Evolutionary conservation across 2,329 filamentous ascomycete species (phyloP).

Genomic region (Aspergillus latus): DNA sequence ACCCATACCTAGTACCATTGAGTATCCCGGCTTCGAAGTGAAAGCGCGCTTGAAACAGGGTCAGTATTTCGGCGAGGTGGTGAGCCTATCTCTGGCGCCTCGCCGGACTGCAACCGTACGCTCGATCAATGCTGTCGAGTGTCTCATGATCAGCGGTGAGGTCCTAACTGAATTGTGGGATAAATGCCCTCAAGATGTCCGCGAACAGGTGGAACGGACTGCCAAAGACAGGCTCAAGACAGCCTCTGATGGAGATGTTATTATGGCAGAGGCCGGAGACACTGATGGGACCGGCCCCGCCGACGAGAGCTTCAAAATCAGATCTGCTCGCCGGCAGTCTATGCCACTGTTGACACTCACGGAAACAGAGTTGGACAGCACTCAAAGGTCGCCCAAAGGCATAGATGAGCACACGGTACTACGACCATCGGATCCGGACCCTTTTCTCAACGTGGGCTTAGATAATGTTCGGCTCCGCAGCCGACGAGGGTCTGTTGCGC

Average conservation of each 20-base stretch:
- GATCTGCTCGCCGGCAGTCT: constrained; percentile 51
- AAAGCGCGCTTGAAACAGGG: constrained; percentile 75
- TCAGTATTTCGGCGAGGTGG: constrained; percentile 96
- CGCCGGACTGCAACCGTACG: constrained; percentile 89
- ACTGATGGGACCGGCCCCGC: constrained; percentile 50
- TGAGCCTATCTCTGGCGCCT: constrained; percentile 82
- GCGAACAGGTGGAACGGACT: constrained; percentile 81
- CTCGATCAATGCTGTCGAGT: constrained; percentile 88
- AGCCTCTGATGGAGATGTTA: constrained; percentile 66
- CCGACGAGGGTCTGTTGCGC: constrained; percentile 66
- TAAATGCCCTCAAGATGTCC: constrained; percentile 75
- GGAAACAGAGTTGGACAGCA: constrained; percentile 65
- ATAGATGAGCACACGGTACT: constrained; percentile 56
- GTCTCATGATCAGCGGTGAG: constrained; percentile 84
- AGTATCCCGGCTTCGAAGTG: constrained; percentile 44
- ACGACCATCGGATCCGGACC: constrained; percentile 81
- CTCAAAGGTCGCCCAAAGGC: constrained; percentile 55
- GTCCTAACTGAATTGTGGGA: constrained; percentile 86
- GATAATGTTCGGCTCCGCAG: constrained; percentile 76
- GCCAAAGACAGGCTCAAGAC: constrained; percentile 71
- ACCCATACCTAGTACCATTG: constrained; percentile 32
- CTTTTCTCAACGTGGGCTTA: constrained; percentile 87
- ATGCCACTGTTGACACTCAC: constrained; percentile 75
- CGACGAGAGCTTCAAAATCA: constrained; percentile 52
- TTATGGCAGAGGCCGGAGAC: constrained; percentile 66